Conservation (phyloP, 495 filamentous ascomycete species). For the Tuber calosporum region DNA sequence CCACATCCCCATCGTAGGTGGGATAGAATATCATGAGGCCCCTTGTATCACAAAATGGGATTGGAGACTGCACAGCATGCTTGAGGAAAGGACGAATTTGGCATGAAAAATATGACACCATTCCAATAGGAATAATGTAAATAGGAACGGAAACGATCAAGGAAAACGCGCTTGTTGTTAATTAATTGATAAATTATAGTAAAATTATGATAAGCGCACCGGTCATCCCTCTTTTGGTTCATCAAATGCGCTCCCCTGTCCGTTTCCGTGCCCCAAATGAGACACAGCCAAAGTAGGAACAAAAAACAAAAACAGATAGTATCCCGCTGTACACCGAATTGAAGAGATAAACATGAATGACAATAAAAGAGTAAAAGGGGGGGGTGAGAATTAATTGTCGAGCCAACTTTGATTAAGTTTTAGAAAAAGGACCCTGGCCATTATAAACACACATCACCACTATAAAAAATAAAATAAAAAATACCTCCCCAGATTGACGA, state of each 20-base stretch:
- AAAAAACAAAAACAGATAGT: conserved; percentile 13
- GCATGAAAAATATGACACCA: background rate
- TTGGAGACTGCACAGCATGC: background rate
- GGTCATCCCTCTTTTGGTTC: background rate
- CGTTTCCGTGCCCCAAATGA: background rate
- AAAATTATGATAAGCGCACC: background rate
- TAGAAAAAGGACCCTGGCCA: conserved; percentile 23
- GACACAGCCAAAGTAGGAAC: conserved; percentile 2
- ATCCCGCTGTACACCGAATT: conserved; percentile 27
- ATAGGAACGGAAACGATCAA: background rate
- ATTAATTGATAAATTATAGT: background rate
- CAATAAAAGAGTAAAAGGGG: conserved; percentile 19
- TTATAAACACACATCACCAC: conserved; percentile 26
- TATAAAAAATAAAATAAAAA: conserved; percentile 21
- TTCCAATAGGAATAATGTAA: background rate
- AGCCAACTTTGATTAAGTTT: conserved; percentile 30
- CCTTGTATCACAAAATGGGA: background rate
- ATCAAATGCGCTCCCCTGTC: background rate
- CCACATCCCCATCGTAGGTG: no score
- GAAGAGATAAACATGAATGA: conserved; percentile 1
- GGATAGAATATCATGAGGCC: no score
- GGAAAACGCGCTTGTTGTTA: background rate
- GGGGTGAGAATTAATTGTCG: conserved; percentile 28
- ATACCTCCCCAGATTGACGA: background rate
- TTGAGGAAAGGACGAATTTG: background rate